A percentile compares a stretch with the other conserved stretches of the same genome.
These are phyloP conservation scores for Hypoxylon sp. DNA, from an alignment of 2,329 filamentous ascomycete genomes.

Conservation along the genomic window DNA sequence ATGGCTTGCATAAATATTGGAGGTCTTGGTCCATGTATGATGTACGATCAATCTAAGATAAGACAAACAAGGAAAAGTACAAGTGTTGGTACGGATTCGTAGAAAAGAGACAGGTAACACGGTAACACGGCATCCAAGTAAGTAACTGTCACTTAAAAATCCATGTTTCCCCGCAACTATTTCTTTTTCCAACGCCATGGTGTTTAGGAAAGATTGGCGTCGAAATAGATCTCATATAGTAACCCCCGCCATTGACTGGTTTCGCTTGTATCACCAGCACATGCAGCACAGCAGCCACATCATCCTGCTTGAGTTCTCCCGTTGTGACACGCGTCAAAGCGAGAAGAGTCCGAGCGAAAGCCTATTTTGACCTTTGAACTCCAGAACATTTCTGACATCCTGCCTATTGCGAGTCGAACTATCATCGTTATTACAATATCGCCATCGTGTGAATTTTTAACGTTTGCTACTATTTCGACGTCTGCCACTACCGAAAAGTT, in stretches of 20 bases:
- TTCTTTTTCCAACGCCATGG: background rate
- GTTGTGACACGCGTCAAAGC: no score
- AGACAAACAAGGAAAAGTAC: background rate
- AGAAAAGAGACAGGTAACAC: background rate
- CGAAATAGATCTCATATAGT: background rate
- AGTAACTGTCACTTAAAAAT: background rate
- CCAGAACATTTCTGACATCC: no score
- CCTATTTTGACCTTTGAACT: background rate
- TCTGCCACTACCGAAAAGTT: no score
- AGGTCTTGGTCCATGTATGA: background rate
- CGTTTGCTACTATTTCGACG: no score
- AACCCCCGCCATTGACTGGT: background rate
- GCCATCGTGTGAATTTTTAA: no score
- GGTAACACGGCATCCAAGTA: background rate
- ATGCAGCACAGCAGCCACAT: background rate
- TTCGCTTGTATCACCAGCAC: background rate
- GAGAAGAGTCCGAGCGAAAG: background rate
- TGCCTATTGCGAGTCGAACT: no score
- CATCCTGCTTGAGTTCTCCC: background rate
- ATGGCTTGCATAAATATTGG: no score
- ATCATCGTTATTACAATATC: no score
- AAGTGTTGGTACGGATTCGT: background rate
- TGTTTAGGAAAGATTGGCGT: background rate
- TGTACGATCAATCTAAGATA: background rate
- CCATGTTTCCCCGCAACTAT: background rate